Conservation (phyloP, 1,139 yeast genomes). For the Kodamaea sp. region DNA sequence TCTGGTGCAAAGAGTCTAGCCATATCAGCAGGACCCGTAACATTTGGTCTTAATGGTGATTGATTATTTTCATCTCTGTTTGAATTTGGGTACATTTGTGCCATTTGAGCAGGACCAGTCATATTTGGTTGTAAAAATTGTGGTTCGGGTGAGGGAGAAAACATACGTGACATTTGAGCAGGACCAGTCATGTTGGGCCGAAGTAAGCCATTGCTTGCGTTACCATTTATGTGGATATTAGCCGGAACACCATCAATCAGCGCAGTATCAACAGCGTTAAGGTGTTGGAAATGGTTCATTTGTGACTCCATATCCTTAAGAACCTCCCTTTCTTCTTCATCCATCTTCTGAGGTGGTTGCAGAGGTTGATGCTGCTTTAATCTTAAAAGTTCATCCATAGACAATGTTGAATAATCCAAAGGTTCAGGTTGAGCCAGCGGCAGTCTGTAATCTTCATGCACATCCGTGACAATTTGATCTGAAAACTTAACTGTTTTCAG, state of each 20-base stretch:
- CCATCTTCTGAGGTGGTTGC: constrained; percentile 28
- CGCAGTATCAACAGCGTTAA: constrained; percentile 60
- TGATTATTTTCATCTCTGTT: background rate
- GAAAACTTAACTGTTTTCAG: constrained; percentile 67
- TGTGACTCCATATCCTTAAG: constrained; percentile 66
- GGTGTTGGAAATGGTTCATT: constrained; percentile 61
- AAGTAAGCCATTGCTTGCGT: constrained; percentile 1
- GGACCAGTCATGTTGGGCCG: constrained; percentile 55
- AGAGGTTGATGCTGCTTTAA: constrained; percentile 29
- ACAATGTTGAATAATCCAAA: constrained; percentile 54
- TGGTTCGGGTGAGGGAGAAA: constrained; percentile 8
- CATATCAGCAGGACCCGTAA: constrained; percentile 40
- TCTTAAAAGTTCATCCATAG: constrained; percentile 67
- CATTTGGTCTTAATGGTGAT: constrained; percentile 31
- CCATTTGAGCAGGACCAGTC: constrained; percentile 53
- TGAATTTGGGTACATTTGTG: constrained; percentile 20
- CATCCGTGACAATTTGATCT: constrained; percentile 53
- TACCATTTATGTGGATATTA: constrained; percentile 35
- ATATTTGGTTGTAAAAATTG: constrained; percentile 44
- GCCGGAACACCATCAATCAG: constrained; percentile 57
- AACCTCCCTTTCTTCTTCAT: constrained; percentile 54
- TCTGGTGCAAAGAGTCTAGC: constrained; percentile 29
- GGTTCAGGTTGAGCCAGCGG: constrained; percentile 21
- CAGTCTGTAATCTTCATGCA: constrained; percentile 29
- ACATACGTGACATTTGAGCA: constrained; percentile 36